A percentile compares a stretch with the other conserved stretches of the same genome.
Conservation (phyloP, 2,329 filamentous ascomycete species). For the Ustulina deusta region DNA sequence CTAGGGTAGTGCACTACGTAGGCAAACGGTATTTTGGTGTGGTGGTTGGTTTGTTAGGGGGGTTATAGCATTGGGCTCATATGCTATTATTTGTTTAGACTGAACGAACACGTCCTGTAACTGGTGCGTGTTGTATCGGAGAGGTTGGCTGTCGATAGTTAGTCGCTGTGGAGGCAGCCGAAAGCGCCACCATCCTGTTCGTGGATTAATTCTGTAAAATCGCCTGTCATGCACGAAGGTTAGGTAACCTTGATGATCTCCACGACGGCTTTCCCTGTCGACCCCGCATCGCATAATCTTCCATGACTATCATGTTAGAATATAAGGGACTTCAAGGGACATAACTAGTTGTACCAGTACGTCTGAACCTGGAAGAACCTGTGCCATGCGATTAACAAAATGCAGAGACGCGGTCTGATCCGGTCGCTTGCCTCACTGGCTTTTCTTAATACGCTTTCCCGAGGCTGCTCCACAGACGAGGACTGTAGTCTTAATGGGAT, state of each 20-base stretch:
- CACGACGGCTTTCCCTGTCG: neutral
- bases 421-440: conserved; percentile 6
- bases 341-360: neutral
- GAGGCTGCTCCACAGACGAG: conserved; percentile 41
- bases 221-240: neutral
- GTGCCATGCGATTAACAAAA: neutral
- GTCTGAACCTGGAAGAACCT: too few species aligned
- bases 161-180: conserved; percentile 5
- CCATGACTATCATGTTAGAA: neutral
- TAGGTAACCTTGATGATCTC: conserved; percentile 1
- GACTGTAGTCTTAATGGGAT: conserved; percentile 57
- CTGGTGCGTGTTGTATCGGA: neutral
- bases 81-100: neutral
- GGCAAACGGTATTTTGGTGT: neutral
- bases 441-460: conserved; percentile 7
- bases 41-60: neutral
- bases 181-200: conserved; percentile 24
- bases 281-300: conserved; percentile 20
- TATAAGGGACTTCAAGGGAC: neutral
- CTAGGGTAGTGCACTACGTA: neutral
- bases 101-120: neutral
- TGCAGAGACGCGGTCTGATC: conserved; percentile 1
- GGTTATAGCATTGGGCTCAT: neutral
- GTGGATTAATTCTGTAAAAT: conserved; percentile 32
- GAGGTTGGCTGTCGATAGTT: neutral